phyloP scores from a whole-genome alignment of 495 filamentous ascomycete species.

The Xylaria grammica region DNA sequence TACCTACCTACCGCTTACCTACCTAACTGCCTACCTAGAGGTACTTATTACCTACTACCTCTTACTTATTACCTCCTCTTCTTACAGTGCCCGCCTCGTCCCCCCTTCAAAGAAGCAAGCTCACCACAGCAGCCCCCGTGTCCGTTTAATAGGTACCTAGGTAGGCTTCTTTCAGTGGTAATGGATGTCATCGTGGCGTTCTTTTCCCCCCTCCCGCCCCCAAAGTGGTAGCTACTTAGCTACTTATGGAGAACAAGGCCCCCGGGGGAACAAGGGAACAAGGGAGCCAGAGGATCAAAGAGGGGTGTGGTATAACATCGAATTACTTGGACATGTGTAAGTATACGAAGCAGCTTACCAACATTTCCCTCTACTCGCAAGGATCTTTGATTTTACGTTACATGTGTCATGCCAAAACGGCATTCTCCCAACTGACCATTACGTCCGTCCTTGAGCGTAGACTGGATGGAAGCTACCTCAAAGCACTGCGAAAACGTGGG shows the following conservation, averaged over 20 bases:
- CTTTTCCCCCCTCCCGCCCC: neutral
- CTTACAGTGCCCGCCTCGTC: no score
- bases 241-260: neutral
- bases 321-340: no score
- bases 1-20: neutral
- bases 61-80: no score
- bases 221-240: neutral
- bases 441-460: neutral
- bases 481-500: constrained; percentile 4
- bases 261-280: neutral
- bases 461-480: neutral
- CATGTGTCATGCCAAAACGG: no score
- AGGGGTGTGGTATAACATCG: neutral
- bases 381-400: neutral
- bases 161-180: neutral
- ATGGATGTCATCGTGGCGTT: neutral
- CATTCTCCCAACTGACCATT: neutral
- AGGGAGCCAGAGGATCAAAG: neutral
- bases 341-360: no score
- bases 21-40: neutral
- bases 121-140: no score
- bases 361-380: no score
- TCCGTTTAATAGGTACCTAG: no score
- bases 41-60: no score
- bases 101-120: no score